phyloP scores from a whole-genome alignment of 2,329 filamentous ascomycete species.

The Botrytis sinoallii region DNA sequence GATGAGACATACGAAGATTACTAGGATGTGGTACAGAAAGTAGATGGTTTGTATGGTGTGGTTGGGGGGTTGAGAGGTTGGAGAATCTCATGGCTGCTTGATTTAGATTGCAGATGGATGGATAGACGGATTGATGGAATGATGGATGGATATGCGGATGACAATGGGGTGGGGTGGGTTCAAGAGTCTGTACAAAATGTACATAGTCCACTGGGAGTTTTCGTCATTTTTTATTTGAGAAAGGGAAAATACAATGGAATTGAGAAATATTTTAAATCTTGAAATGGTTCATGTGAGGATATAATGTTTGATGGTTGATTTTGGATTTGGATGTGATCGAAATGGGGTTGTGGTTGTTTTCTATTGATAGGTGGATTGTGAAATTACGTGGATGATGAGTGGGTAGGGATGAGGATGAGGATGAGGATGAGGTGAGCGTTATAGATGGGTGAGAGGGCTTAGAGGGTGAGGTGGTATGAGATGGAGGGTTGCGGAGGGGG shows the following conservation, averaged over 20 bases:
- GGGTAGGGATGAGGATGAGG: too few relatives aligned
- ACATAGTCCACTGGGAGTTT: slow-evolving; percentile 14
- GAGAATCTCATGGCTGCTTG: not conserved
- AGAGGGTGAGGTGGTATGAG: too few relatives aligned
- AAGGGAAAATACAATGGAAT: not conserved
- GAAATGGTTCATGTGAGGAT: not conserved
- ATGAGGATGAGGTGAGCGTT: too few relatives aligned
- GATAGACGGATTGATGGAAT: not conserved
- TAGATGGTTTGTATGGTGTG: slow-evolving; percentile 8
- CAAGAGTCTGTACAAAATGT: slow-evolving; percentile 14
- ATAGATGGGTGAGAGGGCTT: too few relatives aligned
- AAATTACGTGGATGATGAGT: too few relatives aligned
- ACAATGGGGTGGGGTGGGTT: not conserved
- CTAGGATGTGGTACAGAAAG: slow-evolving; percentile 26
- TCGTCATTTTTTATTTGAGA: not conserved
- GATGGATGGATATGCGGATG: not conserved
- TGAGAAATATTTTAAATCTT: not conserved
- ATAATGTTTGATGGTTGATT: not conserved
- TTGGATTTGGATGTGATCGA: not conserved
- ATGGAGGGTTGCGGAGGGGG: too few relatives aligned
- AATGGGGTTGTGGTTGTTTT: not conserved
- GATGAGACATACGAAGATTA: slow-evolving; percentile 25
- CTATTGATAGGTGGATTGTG: not conserved
- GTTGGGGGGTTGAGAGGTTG: not conserved
- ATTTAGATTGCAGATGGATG: not conserved